Evolutionary conservation across 306 rosid species (phyloP).

Genomic region (Ziziphus jujuba): DNA sequence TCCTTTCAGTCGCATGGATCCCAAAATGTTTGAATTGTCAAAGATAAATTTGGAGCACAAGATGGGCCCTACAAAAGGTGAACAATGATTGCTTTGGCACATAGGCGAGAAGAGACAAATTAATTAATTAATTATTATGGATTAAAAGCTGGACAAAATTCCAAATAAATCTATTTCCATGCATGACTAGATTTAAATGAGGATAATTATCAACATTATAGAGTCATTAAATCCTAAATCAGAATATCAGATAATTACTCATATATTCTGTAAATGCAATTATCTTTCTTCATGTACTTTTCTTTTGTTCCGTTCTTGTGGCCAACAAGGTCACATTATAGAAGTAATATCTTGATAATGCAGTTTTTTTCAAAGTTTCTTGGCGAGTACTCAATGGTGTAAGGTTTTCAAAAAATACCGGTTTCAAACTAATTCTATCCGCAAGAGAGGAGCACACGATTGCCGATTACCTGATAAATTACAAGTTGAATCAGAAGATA

Average conservation of each 20-base stretch:
- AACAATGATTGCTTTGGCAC: constrained; percentile 12
- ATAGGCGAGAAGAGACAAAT: not conserved
- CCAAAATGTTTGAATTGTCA: constrained; percentile 54
- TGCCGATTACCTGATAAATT: constrained; percentile 79
- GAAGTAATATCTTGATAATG: no score
- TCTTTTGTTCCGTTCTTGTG: no score
- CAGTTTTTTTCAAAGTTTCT: no score
- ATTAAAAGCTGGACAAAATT: not conserved
- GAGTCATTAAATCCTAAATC: no score
- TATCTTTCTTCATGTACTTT: not conserved
- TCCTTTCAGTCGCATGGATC: constrained; percentile 74
- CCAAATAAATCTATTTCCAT: no score
- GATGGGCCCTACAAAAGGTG: constrained; percentile 58
- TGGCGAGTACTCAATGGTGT: not conserved
- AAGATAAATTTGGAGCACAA: constrained; percentile 65
- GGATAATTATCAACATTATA: no score
- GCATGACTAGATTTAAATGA: no score
- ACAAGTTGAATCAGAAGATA: constrained; percentile 20
- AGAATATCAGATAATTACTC: not conserved
- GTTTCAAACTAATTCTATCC: constrained; percentile 62
- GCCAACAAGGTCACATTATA: no score
- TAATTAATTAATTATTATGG: no score
- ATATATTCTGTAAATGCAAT: not conserved
- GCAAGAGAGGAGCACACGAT: constrained; percentile 81
- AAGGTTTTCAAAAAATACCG: constrained; percentile 42